Evolutionary conservation across 305 asterid genomes (phyloP), one percentile per base, ranked within the genome.

Genomic region (Fraxinus angustifolia): DNA sequence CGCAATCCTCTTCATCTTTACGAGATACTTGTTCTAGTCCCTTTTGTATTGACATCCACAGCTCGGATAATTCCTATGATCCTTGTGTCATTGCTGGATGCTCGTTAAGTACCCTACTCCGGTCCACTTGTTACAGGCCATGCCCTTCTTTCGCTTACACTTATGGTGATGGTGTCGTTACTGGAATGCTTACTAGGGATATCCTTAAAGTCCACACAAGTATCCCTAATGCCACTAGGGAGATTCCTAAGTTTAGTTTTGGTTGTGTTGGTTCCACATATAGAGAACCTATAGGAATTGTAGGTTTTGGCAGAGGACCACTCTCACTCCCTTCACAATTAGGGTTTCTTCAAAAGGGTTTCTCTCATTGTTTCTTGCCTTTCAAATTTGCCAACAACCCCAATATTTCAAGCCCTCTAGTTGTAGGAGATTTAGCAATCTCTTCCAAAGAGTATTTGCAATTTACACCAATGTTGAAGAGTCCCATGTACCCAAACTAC

Each of bases 81-180:
- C 81, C 94, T 50, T 93, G 97, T 78, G 87, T 82, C 0, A 60
- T 84, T 2, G 85, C 94, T 0, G 94, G 97, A 6, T 93, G 96
- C 86, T 89, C 97, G 0, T 84, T 93, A 87, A 85, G 45, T 73
- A 87, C 90, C 81, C 84, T 86, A 12, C 34, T 91, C 40, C 81
- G 82, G 8, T 86, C 89, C 65, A 87, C 87, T 1, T 93, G 97
- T 72, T 74, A 26, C 28, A 84, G 97, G 82, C 93, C 97, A 14
- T 93, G 97, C 89, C 97, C 97, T 82, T 79, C 92, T 42, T 93
- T 93, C 83, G 91, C 94, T 16, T 93, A 93, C 85, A 89, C 94
- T 0, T 93, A 93, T 21, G 96, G 92, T 14, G 92, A 84, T 26
- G 96, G 96, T 0, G 65, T 86, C 2, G 96, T 89, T 56, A 70